Evolutionary conservation across 805 yeast species (phyloP), one percentile per base, ranked within the genome.

Genomic region (Ogataea ramenticola): DNA sequence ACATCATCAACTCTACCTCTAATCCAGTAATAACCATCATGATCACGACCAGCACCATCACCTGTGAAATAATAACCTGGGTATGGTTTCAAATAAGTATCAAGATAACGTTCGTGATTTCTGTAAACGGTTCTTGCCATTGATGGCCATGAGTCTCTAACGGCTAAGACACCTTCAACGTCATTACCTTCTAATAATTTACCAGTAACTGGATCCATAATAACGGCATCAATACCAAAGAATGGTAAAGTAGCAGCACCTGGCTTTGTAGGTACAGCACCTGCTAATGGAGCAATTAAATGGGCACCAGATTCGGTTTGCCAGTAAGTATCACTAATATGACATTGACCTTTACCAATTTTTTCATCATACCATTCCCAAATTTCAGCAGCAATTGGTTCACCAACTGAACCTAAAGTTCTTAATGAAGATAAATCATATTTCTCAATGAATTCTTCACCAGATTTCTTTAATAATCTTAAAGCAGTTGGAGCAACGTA

Each of bases 401-500:
- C 99, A 64, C 99, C 99, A 41, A 91, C 99, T 16, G 97, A 87
- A 47, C 99, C 99, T 52, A 91, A 74, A 19, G 89, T 88, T 66
- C 98, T 83, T 58, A 93, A 68, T n/a, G 95, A 80, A 19, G 84
- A 77, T 51, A 89, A 77, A 63, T 89, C 93, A 62, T 82, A 88
- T 54, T 83, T 80, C 48, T 74, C 79, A 60, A 93, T 86, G 61
- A 75, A 86, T 40, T 79, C 77, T 62, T 86, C 87, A 56, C 99
- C 99, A 43, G 95, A 95, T 46, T 64, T 65, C 62, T 74, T 77
- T 64, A 93, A 81, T 62, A 93, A 75, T 66, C 99, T 83, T 60
- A 93, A 75, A 16, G 98, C 98, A 36, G 99, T 93, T 62, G 99
- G 99, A 7, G 99, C 99, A 53, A 93, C 96, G 67, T 93, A 93